Percentiles rank a stretch among this genome's conserved stretches.
Evolutionary conservation across 1,139 yeast species (phyloP).

Genomic region (Pneumocystis carinii): DNA sequence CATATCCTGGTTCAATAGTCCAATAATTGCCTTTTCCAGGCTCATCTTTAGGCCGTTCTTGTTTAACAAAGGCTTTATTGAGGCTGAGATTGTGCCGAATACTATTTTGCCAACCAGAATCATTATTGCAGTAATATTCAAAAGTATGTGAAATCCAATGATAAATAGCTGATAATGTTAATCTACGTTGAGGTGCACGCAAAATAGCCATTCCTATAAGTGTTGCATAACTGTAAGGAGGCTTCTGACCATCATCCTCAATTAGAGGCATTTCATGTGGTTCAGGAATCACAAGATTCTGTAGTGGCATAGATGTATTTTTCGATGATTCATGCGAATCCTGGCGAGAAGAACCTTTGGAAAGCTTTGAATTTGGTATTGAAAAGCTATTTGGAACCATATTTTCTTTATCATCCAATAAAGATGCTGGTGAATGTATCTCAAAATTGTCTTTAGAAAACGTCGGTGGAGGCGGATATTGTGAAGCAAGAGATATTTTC

Average conservation of each 20-base stretch:
- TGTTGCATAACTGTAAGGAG: conserved; percentile 89
- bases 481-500: not conserved
- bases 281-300: conserved; percentile 1
- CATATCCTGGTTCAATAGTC: conserved; percentile 75
- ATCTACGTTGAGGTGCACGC: conserved; percentile 60
- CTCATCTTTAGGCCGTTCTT: conserved; percentile 73
- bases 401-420: not conserved
- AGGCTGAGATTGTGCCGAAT: conserved; percentile 73
- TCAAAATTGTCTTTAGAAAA: not conserved
- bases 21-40: conserved; percentile 93
- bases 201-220: conserved; percentile 87
- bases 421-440: not conserved
- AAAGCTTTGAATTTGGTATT: not conserved
- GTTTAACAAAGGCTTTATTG: conserved; percentile 77
- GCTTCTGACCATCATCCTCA: conserved; percentile 43
- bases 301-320: not conserved
- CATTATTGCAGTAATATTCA: conserved; percentile 66
- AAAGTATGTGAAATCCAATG: conserved; percentile 85
- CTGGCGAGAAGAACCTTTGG: not conserved
- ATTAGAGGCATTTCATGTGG: conserved; percentile 3
- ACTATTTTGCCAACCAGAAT: conserved; percentile 90
- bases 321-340: not conserved
- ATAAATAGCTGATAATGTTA: conserved; percentile 83
- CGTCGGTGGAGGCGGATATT: not conserved
- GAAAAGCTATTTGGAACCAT: not conserved